A percentile compares a stretch with the other conserved stretches of the same genome.
Evolutionary conservation across 257 asterid genomes (phyloP).

Genomic region (Solanum stenotomum): DNA sequence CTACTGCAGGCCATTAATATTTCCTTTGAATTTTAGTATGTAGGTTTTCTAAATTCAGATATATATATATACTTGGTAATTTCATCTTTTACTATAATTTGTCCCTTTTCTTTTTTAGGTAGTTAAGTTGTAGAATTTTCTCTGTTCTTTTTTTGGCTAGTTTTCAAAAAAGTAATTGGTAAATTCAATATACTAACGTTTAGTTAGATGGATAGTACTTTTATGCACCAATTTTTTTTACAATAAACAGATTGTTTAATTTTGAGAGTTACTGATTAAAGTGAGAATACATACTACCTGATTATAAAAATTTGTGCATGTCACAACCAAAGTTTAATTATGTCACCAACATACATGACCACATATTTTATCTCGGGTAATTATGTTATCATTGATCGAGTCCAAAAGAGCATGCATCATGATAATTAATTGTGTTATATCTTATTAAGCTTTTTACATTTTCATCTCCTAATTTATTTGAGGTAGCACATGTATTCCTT

Average conservation of each 20-base stretch:
- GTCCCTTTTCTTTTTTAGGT: neutral
- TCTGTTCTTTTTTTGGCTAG: neutral
- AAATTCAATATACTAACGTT: neutral
- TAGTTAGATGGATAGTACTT: neutral
- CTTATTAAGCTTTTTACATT: neutral
- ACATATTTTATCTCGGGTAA: neutral
- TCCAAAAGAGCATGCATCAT: neutral
- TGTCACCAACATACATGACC: neutral
- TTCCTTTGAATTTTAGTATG: neutral
- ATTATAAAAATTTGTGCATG: neutral
- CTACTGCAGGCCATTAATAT: neutral
- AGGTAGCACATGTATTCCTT: neutral
- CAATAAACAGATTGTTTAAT: neutral
- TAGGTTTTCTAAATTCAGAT: neutral
- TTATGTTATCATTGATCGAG: neutral
- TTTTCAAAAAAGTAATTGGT: neutral
- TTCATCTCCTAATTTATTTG: neutral
- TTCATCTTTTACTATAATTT: neutral
- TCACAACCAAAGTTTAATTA: neutral
- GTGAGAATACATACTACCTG: neutral
- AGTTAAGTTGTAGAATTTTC: neutral
- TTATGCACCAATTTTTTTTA: neutral
- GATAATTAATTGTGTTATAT: neutral
- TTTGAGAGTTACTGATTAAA: neutral
- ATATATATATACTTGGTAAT: neutral